Conservation (phyloP, 2,329 filamentous ascomycete genomes). For the Beauveria caledonica region DNA sequence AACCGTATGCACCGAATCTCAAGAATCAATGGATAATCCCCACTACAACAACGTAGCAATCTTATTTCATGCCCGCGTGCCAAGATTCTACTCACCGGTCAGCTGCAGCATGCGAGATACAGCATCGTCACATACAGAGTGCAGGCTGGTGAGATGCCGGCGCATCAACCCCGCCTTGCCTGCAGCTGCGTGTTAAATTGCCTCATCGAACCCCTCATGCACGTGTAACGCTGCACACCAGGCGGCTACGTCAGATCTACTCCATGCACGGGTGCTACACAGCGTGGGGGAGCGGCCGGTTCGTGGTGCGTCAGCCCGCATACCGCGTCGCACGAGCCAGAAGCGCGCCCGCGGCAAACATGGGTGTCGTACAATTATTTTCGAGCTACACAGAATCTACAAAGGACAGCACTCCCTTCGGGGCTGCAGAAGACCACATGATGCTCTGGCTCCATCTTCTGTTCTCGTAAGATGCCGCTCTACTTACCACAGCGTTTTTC, state of each 20-base stretch:
- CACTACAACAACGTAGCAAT: not conserved
- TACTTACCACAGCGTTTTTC: too few relatives aligned
- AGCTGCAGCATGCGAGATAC: not conserved
- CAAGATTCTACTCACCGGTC: not conserved
- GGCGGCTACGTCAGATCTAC: constrained; percentile 4
- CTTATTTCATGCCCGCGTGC: not conserved
- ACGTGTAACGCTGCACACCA: not conserved
- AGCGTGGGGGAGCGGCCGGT: not conserved
- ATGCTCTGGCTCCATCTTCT: not conserved
- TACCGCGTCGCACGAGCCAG: not conserved
- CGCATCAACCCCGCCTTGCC: not conserved
- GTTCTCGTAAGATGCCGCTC: too few relatives aligned
- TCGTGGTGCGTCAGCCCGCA: constrained; percentile 4
- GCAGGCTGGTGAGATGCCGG: not conserved
- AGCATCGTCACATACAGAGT: not conserved
- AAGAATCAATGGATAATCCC: too few relatives aligned
- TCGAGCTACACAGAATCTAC: not conserved
- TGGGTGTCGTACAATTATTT: not conserved
- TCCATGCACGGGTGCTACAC: constrained; percentile 3
- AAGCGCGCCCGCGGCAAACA: not conserved
- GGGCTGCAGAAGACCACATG: not conserved
- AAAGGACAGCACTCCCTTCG: not conserved
- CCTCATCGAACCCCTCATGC: not conserved
- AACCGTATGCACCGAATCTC: too few relatives aligned
- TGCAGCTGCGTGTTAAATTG: not conserved